These are phyloP conservation scores for Cystobasidiaceae sp. DNA, from an alignment of 1,284 basidiomycete species.

Conservation along the genomic window DNA sequence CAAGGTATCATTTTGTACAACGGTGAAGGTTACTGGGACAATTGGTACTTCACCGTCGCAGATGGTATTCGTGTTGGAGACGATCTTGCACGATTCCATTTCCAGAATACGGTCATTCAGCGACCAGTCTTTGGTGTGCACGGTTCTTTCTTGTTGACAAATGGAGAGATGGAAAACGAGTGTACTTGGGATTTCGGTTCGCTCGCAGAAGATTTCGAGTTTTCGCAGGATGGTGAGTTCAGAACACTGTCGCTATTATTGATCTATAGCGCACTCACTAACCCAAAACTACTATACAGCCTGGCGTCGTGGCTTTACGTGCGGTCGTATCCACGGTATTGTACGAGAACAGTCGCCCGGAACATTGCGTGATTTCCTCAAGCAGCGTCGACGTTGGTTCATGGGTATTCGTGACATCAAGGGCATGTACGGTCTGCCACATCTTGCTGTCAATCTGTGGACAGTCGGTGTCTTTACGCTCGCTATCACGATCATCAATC, in stretches of 20 bases:
- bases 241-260: neutral
- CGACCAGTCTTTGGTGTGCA: slow-evolving; percentile 50
- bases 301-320: slow-evolving; percentile 48
- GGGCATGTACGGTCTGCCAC: slow-evolving; percentile 47
- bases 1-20: slow-evolving; percentile 51
- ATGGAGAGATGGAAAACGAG: slow-evolving; percentile 50
- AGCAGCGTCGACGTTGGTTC: slow-evolving; percentile 50
- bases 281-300: slow-evolving; percentile 33
- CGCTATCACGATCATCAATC: slow-evolving; percentile 48
- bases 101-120: slow-evolving; percentile 49
- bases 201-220: slow-evolving; percentile 50
- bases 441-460: slow-evolving; percentile 50
- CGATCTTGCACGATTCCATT: slow-evolving; percentile 49
- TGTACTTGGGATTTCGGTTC: slow-evolving; percentile 48
- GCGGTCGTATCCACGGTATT: slow-evolving; percentile 49
- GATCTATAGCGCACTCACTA: neutral
- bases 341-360: slow-evolving; percentile 49
- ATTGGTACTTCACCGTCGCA: slow-evolving; percentile 50
- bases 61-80: slow-evolving; percentile 50
- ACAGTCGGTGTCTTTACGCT: slow-evolving; percentile 49
- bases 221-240: slow-evolving; percentile 45
- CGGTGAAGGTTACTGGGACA: slow-evolving; percentile 49
- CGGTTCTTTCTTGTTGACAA: slow-evolving; percentile 50
- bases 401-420: slow-evolving; percentile 47
- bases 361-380: slow-evolving; percentile 48